Conservation (phyloP, 179 eudicot species). For the Vitellaria paradoxa region DNA sequence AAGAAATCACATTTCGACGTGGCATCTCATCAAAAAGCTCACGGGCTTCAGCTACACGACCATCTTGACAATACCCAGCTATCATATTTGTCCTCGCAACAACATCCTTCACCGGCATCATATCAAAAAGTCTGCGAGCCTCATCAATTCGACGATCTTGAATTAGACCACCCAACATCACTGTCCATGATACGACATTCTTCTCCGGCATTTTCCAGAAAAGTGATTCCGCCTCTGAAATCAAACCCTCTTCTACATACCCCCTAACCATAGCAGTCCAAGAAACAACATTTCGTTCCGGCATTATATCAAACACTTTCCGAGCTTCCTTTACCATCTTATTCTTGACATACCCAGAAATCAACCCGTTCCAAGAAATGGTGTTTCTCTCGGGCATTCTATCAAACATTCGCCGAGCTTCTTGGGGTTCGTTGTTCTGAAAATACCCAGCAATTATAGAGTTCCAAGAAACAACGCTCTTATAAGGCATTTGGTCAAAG, state of each 20-base stretch:
- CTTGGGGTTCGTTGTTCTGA: constrained; percentile 36
- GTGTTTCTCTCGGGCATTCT: constrained; percentile 51
- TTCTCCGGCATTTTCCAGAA: constrained; percentile 59
- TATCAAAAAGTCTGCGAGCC: constrained; percentile 42
- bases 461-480: constrained; percentile 45
- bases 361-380: constrained; percentile 57
- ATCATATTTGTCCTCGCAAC: constrained; percentile 63
- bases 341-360: constrained; percentile 57
- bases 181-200: constrained; percentile 67
- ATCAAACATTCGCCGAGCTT: constrained; percentile 45
- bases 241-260: constrained; percentile 45
- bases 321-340: constrained; percentile 49
- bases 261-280: constrained; percentile 80
- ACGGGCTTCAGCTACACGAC: constrained; percentile 55
- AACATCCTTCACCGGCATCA: constrained; percentile 65
- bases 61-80: constrained; percentile 51
- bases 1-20: constrained; percentile 41
- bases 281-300: constrained; percentile 55
- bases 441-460: constrained; percentile 53
- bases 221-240: constrained; percentile 40
- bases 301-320: constrained; percentile 50
- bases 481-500: constrained; percentile 39
- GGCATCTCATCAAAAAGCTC: constrained; percentile 61
- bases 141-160: constrained; percentile 43
- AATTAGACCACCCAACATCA: constrained; percentile 55